Evolutionary conservation across 2,329 filamentous ascomycete genomes (phyloP), one percentile per base, ranked within the genome.

Genomic region (Apiospora rasikravindrae): DNA sequence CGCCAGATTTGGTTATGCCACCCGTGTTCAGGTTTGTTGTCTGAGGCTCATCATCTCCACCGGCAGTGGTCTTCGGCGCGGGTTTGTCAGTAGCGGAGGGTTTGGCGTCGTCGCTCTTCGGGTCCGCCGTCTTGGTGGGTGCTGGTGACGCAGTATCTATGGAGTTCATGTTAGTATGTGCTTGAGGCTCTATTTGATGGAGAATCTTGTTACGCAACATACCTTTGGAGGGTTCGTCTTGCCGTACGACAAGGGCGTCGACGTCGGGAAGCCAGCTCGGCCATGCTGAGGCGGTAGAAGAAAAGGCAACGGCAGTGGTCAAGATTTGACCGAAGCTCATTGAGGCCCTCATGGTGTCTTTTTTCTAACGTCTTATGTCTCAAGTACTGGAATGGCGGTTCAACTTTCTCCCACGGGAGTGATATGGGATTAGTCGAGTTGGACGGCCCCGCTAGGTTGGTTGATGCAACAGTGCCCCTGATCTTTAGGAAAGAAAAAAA

Each of bases 271-370:
- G 81, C 85, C 87, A 90, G 74, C 80, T 81, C 26, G 88, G 86
- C 89, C 88, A 90, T 71, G 86, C 88, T 70, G 87, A 84, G n/a
- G 85, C 85, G 29, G 88, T 75, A 22, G 86, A 83, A 11, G 86
- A 81, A 70, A 90, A 80, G 44, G 89, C 85, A 61, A 91, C 83
- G 75, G 89, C 83, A 71, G 87, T 75, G 69, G 88, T 84, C 76
- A 88, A 81, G 76, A 85, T 77, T 64, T 86, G 84, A 78, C 85
- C 80, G 71, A 88, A 76, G 69, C 83, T 83, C 68, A 81, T 80
- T 74, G 85, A 81, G 74, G 85, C 80, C 84, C 84, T 88, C 89
- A 90, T 90, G 69, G 74, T 83, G 70, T 69, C 70, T 69, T 71
- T 71, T 69, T 71, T 71, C 11, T 69, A 49, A 90, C 90, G 70